These are phyloP conservation scores for Sorghum bicolor DNA, from an alignment of 176 grass and related monocot species.

Conservation along the genomic window Sorghum_bicolor_NCBIv3 NC_012872.2:4306001-4306500, in stretches of 20 bases:
- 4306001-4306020: slow-evolving; percentile 58
- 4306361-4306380: slow-evolving; percentile 63
- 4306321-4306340: slow-evolving; percentile 71
- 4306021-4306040: slow-evolving; percentile 80
- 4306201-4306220: slow-evolving; percentile 83
- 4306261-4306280: slow-evolving; percentile 86
- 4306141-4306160: slow-evolving; percentile 82
- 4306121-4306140: slow-evolving; percentile 89
- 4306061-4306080: slow-evolving; percentile 81
- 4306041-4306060: slow-evolving; percentile 90
- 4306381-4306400: slow-evolving; percentile 68
- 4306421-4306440: slow-evolving; percentile 81
- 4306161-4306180: slow-evolving; percentile 57
- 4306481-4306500: slow-evolving; percentile 55
- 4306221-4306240: slow-evolving; percentile 77
- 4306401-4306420: slow-evolving; percentile 49
- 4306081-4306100: slow-evolving; percentile 61
- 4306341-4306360: slow-evolving; percentile 78
- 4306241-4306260: slow-evolving; percentile 88
- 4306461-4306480: slow-evolving; percentile 82
- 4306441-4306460: slow-evolving; percentile 83
- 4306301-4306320: slow-evolving; percentile 99
- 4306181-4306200: slow-evolving; percentile 92
- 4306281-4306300: slow-evolving; percentile 67
- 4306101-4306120: slow-evolving; percentile 95